These are phyloP conservation scores for Murraya koenigii DNA, from an alignment of 345 rosid species.

Conservation along the genomic window DNA sequence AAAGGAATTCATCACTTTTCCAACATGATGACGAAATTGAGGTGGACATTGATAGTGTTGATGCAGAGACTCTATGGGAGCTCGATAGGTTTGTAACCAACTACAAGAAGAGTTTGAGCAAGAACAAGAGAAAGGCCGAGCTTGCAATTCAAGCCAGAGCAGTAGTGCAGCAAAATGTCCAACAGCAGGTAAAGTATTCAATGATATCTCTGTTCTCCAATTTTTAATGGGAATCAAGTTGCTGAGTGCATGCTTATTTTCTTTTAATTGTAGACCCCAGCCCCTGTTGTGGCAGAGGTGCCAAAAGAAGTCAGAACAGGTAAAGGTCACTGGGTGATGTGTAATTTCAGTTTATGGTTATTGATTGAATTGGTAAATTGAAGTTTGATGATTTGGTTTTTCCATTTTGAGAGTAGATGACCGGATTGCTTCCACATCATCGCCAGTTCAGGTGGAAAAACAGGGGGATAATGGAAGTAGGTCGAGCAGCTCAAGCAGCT, in stretches of 20 bases:
- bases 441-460: constrained; percentile 55
- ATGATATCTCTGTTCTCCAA: neutral
- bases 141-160: constrained; percentile 79
- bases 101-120: constrained; percentile 93
- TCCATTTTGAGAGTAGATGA: constrained; percentile 40
- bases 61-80: constrained; percentile 98
- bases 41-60: constrained; percentile 96
- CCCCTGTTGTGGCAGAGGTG: constrained; percentile 40
- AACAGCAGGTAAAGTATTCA: constrained; percentile 49
- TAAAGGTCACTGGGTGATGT: constrained; percentile 18
- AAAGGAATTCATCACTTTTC: constrained; percentile 75
- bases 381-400: neutral
- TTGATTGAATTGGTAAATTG: constrained; percentile 16
- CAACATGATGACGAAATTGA: constrained; percentile 94
- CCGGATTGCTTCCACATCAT: constrained; percentile 46
- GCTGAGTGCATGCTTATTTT: neutral
- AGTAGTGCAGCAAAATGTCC: constrained; percentile 55
- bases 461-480: constrained; percentile 62
- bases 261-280: constrained; percentile 46
- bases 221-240: neutral
- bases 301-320: constrained; percentile 64
- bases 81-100: constrained; percentile 95
- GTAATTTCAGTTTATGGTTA: neutral
- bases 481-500: constrained; percentile 96
- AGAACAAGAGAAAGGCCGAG: constrained; percentile 96